A percentile compares a stretch with the other conserved stretches of the same genome.
These are phyloP conservation scores for Aspergillus sp. DNA, from an alignment of 2,329 filamentous ascomycete species.

Conservation along the genomic window DNA sequence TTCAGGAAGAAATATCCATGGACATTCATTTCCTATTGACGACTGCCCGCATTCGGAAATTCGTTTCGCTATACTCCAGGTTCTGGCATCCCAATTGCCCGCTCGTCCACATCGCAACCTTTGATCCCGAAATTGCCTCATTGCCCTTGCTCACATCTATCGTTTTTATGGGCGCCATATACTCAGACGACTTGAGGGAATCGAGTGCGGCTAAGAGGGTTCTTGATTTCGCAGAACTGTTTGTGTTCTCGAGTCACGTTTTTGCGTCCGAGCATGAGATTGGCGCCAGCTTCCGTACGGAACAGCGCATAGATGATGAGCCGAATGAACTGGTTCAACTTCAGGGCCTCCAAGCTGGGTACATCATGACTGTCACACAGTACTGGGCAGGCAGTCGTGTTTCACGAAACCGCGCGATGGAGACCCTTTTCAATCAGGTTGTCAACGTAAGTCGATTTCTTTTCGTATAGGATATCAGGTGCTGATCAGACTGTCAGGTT, in stretches of 20 bases:
- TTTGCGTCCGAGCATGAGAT: conserved; percentile 37
- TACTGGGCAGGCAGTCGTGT: conserved; percentile 38
- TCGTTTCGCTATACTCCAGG: conserved; percentile 37
- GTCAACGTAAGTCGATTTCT: conserved; percentile 27
- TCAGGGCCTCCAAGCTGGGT: conserved; percentile 38
- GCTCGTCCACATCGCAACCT: conserved; percentile 38
- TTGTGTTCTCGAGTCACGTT: conserved; percentile 38
- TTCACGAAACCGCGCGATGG: conserved; percentile 37
- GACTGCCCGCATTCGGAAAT: conserved; percentile 36
- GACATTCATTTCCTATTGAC: conserved; percentile 36
- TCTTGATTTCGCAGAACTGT: conserved; percentile 39
- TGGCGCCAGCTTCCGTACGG: conserved; percentile 24
- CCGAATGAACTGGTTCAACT: conserved; percentile 30
- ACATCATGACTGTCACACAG: conserved; percentile 36
- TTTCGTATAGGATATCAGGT: not conserved
- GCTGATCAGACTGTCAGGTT: conserved; percentile 18
- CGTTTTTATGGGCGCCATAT: conserved; percentile 41
- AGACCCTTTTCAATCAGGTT: conserved; percentile 37
- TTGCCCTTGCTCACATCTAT: conserved; percentile 35
- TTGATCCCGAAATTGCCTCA: conserved; percentile 32
- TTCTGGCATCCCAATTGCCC: conserved; percentile 41
- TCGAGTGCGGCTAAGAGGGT: conserved; percentile 32
- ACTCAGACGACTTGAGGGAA: conserved; percentile 36
- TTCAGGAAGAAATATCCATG: conserved; percentile 34
- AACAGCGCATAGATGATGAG: conserved; percentile 14